These are phyloP conservation scores for Pseudohyphozyma bogoriensis DNA, from an alignment of 768 basidiomycete genomes.

Conservation along the genomic window DNA sequence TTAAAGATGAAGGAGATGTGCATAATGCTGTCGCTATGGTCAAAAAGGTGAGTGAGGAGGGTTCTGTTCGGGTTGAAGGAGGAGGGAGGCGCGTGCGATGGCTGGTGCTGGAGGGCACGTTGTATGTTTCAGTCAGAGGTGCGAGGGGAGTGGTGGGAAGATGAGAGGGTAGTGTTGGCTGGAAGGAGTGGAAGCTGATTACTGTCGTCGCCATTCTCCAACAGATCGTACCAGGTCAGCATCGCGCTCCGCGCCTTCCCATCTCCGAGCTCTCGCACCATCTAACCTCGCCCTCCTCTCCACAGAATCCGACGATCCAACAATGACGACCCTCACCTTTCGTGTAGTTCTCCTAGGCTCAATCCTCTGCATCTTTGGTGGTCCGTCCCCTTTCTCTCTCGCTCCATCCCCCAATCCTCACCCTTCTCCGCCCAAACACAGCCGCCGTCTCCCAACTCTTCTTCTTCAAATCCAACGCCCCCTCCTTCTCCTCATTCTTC, in stretches of 20 bases:
- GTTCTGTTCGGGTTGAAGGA: too few species aligned
- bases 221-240: conserved; percentile 32
- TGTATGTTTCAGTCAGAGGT: too few species aligned
- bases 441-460: conserved; percentile 35
- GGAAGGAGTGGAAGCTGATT: too few species aligned
- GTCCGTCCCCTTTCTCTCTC: not conserved
- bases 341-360: conserved; percentile 30
- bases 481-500: conserved; percentile 24
- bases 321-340: conserved; percentile 32
- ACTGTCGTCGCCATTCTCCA: too few species aligned
- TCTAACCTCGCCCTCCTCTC: too few species aligned
- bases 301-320: conserved; percentile 34
- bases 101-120: not conserved
- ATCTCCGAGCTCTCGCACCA: too few species aligned
- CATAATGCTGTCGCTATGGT: conserved; percentile 3
- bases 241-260: too few species aligned
- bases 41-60: not conserved
- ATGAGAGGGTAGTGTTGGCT: too few species aligned
- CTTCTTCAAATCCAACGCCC: conserved; percentile 35
- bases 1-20: not conserved
- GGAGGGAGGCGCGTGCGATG: not conserved
- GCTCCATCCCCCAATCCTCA: not conserved
- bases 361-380: conserved; percentile 23
- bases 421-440: conserved; percentile 4
- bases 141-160: too few species aligned